phyloP scores from a whole-genome alignment of 2,329 filamentous ascomycete genomes.

The Periconia sp. region DNA sequence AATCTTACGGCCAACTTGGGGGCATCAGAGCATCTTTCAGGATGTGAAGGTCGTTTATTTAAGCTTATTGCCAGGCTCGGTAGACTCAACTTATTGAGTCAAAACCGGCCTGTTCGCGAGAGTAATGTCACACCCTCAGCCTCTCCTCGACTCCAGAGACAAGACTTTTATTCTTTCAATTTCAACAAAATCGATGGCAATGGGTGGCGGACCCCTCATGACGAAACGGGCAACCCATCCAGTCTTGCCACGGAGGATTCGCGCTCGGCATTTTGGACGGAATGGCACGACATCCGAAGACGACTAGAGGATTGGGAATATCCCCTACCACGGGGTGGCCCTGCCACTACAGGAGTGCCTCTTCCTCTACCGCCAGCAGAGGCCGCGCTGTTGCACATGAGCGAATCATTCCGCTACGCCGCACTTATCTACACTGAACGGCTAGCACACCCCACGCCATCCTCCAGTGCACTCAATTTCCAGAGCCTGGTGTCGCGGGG shows the following conservation, averaged over 20 bases:
- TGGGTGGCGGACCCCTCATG: slow-evolving; percentile 66
- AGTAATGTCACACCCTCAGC: slow-evolving; percentile 40
- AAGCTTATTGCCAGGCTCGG: slow-evolving; percentile 84
- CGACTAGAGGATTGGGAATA: slow-evolving; percentile 84
- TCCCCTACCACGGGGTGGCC: slow-evolving; percentile 34
- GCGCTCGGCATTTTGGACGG: slow-evolving; percentile 72
- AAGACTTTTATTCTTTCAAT: slow-evolving; percentile 60
- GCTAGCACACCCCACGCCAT: slow-evolving; percentile 75
- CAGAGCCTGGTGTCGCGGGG: slow-evolving; percentile 83
- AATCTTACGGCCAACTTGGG: slow-evolving; percentile 71
- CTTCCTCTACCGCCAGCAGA: slow-evolving; percentile 58
- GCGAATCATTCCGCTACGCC: slow-evolving; percentile 87
- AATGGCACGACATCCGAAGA: slow-evolving; percentile 81
- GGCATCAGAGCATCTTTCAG: slow-evolving; percentile 82
- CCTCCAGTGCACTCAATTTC: slow-evolving; percentile 77
- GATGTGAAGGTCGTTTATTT: slow-evolving; percentile 87
- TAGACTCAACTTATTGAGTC: slow-evolving; percentile 82
- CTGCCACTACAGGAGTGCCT: slow-evolving; percentile 18
- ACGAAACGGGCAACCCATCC: slow-evolving; percentile 47
- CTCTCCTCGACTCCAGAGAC: slow-evolving; percentile 40
- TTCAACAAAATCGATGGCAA: slow-evolving; percentile 70
- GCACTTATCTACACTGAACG: slow-evolving; percentile 90
- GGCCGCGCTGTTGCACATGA: slow-evolving; percentile 79
- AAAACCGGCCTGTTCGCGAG: slow-evolving; percentile 60
- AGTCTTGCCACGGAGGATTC: slow-evolving; percentile 59